Evolutionary conservation across 257 asterid genomes (phyloP), one percentile per base, ranked within the genome.

Genomic region (Coffea canephora): DNA sequence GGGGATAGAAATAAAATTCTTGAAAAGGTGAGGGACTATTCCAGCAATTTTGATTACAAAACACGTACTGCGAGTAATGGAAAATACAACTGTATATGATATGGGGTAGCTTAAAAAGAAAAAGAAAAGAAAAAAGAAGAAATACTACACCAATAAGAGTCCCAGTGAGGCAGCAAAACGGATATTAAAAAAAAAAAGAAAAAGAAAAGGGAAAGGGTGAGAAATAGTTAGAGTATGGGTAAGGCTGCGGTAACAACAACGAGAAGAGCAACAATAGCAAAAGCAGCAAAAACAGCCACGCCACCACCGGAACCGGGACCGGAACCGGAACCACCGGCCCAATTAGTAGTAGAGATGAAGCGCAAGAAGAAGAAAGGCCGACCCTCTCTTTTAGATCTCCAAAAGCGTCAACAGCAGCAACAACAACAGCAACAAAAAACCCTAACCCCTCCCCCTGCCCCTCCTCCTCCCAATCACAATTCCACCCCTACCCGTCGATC

Each of bases 361-460:
- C 77, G 86, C 59, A 89, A 80, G 90, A 93, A 91, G 97, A 95
- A 88, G 97, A 93, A 93, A 79, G 97, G 99, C 69, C 91, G 97
- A 19, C 95, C 98, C 15, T 83, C 91, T 80, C 69, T 81, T 8
- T 31, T 84, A 72, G 90, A 87, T 83, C 87, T 83, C 81, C 76
- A 81, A 69, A 83, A 76, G 46, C 75, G 88, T 45, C 71, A 74
- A 3, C 48, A 76, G 9, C 43, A 25, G 1, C 43, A 39, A 0
- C 43, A 39, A 39, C 48, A 76, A 13, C 43, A 25, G 1, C 64
- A 70, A 8, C 81, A 54, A 39, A 88, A 84, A 85, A 77, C 83
- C 86, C 86, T 74, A 66, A 52, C 71, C 80, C 85, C 55, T 82
- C 59, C 80, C 23, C 81, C 89, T 7, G 12, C 85, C 66, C 85